Conservation (phyloP, 2,329 filamentous ascomycete genomes). For the Harringtonia aguacate region DNA sequence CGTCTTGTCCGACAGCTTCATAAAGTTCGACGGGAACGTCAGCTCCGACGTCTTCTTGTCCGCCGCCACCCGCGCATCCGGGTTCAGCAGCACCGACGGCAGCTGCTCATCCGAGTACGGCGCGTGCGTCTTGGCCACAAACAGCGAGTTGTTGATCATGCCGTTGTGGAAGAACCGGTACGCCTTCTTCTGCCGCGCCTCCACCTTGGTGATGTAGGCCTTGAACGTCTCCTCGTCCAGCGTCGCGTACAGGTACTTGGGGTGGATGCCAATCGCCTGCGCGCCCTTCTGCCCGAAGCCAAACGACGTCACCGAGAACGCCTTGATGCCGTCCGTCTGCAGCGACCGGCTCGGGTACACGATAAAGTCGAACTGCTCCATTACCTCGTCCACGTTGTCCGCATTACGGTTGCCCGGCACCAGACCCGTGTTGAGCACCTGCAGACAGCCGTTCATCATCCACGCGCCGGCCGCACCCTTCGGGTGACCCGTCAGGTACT, state of each 20-base stretch:
- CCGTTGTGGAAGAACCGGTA: conserved; percentile 99
- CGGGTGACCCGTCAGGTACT: conserved; percentile 95
- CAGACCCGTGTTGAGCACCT: conserved; percentile 86
- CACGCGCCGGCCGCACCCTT: conserved; percentile 98
- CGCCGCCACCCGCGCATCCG: conserved; percentile 70
- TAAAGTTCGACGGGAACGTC: conserved; percentile 59
- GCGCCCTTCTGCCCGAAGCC: conserved; percentile 99
- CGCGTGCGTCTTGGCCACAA: conserved; percentile 85
- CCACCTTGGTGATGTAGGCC: conserved; percentile 78
- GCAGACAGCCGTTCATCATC: conserved; percentile 98
- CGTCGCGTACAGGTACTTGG: conserved; percentile 90
- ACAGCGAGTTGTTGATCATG: conserved; percentile 94
- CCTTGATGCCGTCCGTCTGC: conserved; percentile 96
- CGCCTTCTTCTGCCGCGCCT: conserved; percentile 92
- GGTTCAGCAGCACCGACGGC: conserved; percentile 84
- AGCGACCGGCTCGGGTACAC: conserved; percentile 92
- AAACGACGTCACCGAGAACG: conserved; percentile 97
- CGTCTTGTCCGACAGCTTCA: conserved; percentile 47
- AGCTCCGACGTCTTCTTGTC: conserved; percentile 83
- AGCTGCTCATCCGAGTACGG: conserved; percentile 87
- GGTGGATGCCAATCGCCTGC: conserved; percentile 93
- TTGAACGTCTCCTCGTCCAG: conserved; percentile 78
- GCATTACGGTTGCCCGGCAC: conserved; percentile 97
- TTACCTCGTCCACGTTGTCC: conserved; percentile 89
- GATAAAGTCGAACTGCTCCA: conserved; percentile 97